These are phyloP conservation scores for Pseudogymnoascus sp. DNA, from an alignment of 2,329 filamentous ascomycete genomes.

Conservation along the genomic window DNA sequence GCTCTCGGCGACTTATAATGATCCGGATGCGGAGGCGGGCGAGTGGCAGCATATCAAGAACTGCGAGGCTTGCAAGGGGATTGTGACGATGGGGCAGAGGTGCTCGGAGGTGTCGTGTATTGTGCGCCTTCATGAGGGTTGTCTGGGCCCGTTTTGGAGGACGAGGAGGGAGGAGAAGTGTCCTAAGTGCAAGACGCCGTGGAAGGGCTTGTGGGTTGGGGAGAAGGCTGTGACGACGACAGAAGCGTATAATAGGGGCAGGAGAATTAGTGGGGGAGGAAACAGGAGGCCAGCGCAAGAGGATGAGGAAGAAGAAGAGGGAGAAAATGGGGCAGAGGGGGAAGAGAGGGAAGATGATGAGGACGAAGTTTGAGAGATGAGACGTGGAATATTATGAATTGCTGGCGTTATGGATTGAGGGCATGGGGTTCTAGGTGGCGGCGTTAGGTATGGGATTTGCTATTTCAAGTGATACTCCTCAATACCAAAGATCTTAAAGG, in stretches of 20 bases:
- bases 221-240: constrained; percentile 26
- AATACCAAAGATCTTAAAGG: not conserved
- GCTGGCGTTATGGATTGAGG: not conserved
- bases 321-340: constrained; percentile 10
- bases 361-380: not conserved
- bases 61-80: constrained; percentile 81
- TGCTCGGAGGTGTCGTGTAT: constrained; percentile 61
- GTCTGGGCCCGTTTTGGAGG: constrained; percentile 64
- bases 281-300: constrained; percentile 9
- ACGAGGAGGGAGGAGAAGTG: constrained; percentile 53
- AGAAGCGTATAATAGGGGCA: constrained; percentile 2
- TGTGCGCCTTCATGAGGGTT: constrained; percentile 68
- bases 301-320: constrained; percentile 15
- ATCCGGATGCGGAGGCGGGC: constrained; percentile 42
- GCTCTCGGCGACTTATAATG: constrained; percentile 84
- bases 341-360: constrained; percentile 10
- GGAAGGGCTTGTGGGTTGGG: constrained; percentile 33
- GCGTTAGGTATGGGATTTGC: not conserved
- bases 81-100: constrained; percentile 76
- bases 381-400: not conserved
- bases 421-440: not conserved
- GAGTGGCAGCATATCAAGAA: constrained; percentile 71
- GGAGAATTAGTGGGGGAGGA: constrained; percentile 12
- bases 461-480: not conserved
- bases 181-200: constrained; percentile 48